Conservation (phyloP, 73 alveolate genomes). For the Durusdinium trenchii region DNA sequence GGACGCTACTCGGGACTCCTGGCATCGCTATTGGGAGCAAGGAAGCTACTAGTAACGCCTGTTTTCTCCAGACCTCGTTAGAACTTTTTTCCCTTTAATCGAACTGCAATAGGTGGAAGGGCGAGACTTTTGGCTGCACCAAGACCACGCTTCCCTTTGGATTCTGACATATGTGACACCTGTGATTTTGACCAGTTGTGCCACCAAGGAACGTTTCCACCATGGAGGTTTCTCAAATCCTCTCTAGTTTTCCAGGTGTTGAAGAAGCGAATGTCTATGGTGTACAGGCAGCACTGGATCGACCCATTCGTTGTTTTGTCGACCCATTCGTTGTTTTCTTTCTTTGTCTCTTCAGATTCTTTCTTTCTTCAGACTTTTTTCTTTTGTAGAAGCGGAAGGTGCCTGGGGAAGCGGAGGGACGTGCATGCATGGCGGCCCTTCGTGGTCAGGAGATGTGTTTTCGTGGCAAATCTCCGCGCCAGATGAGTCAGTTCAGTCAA, state of each 20-base stretch:
- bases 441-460: neutral
- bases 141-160: too few species aligned
- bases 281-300: neutral
- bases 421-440: slow-evolving; percentile 90
- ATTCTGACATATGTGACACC: too few species aligned
- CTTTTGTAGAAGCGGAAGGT: too few species aligned
- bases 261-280: slow-evolving; percentile 95
- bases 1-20: too few species aligned
- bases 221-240: slow-evolving; percentile 88
- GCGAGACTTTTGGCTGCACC: slow-evolving; percentile 59
- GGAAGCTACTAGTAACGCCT: neutral
- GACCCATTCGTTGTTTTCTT: neutral
- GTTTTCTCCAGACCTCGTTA: neutral
- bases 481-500: neutral
- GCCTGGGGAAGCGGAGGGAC: slow-evolving; percentile 77
- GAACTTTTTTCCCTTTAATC: neutral
- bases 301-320: neutral
- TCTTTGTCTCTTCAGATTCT: too few species aligned
- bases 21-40: too few species aligned
- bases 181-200: neutral
- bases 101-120: slow-evolving; percentile 94
- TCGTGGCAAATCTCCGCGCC: neutral
- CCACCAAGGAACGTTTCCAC: slow-evolving; percentile 75
- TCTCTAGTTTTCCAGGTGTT: slow-evolving; percentile 74
- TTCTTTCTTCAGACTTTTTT: too few species aligned